Percentiles rank a stretch among this genome's conserved stretches.
phyloP scores from a whole-genome alignment of 2,329 filamentous ascomycete species.

The Arthrobotrys sinensis region DNA sequence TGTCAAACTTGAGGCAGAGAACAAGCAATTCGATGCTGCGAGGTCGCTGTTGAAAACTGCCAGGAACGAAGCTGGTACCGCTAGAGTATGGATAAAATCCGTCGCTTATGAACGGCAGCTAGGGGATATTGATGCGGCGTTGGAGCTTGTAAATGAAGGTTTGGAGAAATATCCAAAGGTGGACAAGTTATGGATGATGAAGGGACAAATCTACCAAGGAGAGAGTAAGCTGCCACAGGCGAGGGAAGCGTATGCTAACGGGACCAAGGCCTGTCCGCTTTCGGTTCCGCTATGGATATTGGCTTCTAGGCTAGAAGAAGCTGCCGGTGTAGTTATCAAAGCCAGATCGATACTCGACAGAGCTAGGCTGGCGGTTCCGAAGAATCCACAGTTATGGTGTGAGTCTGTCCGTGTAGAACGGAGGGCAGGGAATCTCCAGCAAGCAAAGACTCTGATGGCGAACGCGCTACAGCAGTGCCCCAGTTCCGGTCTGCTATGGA shows the following conservation, averaged over 20 bases:
- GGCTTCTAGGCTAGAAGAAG: conserved; percentile 89
- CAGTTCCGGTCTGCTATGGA: conserved; percentile 88
- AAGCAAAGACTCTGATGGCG: conserved; percentile 94
- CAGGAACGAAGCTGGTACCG: conserved; percentile 89
- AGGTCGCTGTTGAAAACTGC: conserved; percentile 85
- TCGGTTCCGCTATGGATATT: conserved; percentile 92
- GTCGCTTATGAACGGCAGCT: conserved; percentile 92
- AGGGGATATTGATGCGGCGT: conserved; percentile 82
- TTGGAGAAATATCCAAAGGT: conserved; percentile 87
- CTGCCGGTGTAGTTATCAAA: conserved; percentile 85
- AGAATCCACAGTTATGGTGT: conserved; percentile 86
- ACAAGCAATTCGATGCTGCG: conserved; percentile 84
- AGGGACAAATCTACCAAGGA: conserved; percentile 95
- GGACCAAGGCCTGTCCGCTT: conserved; percentile 86
- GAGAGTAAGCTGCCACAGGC: conserved; percentile 85
- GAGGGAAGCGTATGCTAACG: conserved; percentile 88
- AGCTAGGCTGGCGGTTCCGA: conserved; percentile 87
- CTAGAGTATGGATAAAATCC: conserved; percentile 97
- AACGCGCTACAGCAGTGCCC: conserved; percentile 92
- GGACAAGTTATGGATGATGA: conserved; percentile 97
- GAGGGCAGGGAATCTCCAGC: conserved; percentile 83
- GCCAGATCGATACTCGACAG: conserved; percentile 94
- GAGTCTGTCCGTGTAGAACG: conserved; percentile 95
- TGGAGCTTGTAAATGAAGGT: conserved; percentile 89
- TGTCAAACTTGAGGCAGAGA: conserved; percentile 95